Base-by-base conservation (phyloP, 1,139 yeast species). In the Kluyveromyces sp. region DNA sequence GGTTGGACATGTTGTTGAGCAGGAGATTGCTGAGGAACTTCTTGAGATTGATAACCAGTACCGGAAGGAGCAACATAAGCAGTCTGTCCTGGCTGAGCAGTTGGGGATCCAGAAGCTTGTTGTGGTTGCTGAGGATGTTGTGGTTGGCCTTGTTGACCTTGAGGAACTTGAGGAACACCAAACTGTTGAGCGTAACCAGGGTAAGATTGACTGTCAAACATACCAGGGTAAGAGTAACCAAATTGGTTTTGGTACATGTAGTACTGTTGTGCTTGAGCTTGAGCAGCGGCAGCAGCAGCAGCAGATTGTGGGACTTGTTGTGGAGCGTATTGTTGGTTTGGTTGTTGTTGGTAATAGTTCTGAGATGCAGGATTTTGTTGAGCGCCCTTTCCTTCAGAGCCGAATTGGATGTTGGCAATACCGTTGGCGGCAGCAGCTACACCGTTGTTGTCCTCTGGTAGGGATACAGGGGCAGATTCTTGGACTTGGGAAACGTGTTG, bases 191-290 rank as follows among this genome's bases (percentile, higher is more conserved):
- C 56, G 46, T 56, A 58, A 45, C 52, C 59, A 30, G 45, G 45
- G 46, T 56, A 61, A 35, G 54, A 51, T 51, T 59, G 65, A 34
- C 54, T 50, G 47, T 60, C 65, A 45, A 57, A 61, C 61, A 60
- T 59, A 42, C 61, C 65, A 39, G 66, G 66, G 51, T 66, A 66
- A 47, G 63, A 60, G 56, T 61, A 67, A 45, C 64, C 67, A 53
- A 57, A 62, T 48, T 60, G 65, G 47, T 55, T 57, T 51, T 61
- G 65, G 50, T 61, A 61, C 57, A 59, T 56, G 48, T 60, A 59
- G 47, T 62, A 63, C 52, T 63, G 68, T 54, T 60, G 67, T 48
- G 59, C 59, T 35, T 51, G 54, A 32, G 58, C 54, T 27, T 48
- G 49, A 26, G 53, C 52, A 25, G 52, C 46, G 27, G 50, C 49